Percentiles rank a stretch among this genome's conserved stretches.
Evolutionary conservation across 2,329 filamentous ascomycete species (phyloP).

Genomic region (Waltergamsia citrina): DNA sequence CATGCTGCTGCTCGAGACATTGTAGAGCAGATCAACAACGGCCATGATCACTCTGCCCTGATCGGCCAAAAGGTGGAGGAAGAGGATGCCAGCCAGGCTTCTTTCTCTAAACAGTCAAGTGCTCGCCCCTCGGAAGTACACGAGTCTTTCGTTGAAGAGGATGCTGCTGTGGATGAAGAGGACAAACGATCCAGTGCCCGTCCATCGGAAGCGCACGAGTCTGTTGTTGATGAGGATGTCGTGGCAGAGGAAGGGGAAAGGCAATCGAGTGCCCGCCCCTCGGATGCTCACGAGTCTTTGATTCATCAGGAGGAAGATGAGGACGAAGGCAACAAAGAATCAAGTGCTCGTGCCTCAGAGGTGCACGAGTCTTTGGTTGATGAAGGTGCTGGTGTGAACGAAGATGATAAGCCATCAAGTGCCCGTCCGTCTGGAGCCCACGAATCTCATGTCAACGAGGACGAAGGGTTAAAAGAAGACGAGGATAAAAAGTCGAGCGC

Average conservation of each 20-base stretch:
- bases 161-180: background rate
- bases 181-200: conserved; percentile 1
- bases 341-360: no score
- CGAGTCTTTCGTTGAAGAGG: background rate
- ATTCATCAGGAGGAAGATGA: no score
- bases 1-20: conserved; percentile 42
- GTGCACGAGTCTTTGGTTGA: no score
- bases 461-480: background rate
- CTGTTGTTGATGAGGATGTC: background rate
- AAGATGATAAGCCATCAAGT: no score
- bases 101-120: background rate
- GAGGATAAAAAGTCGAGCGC: conserved; percentile 6
- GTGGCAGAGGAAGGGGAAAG: background rate
- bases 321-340: no score
- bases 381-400: no score
- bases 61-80: background rate
- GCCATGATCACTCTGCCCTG: background rate
- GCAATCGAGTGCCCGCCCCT: conserved; percentile 11
- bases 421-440: no score
- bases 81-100: background rate
- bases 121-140: background rate
- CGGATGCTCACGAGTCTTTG: conserved; percentile 13
- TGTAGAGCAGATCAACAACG: conserved; percentile 31
- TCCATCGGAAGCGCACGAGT: background rate
- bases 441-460: no score